Percentiles rank a stretch among this genome's conserved stretches.
phyloP scores from a whole-genome alignment of 2,329 filamentous ascomycete genomes.

The Aspergillus arachidicola region DNA sequence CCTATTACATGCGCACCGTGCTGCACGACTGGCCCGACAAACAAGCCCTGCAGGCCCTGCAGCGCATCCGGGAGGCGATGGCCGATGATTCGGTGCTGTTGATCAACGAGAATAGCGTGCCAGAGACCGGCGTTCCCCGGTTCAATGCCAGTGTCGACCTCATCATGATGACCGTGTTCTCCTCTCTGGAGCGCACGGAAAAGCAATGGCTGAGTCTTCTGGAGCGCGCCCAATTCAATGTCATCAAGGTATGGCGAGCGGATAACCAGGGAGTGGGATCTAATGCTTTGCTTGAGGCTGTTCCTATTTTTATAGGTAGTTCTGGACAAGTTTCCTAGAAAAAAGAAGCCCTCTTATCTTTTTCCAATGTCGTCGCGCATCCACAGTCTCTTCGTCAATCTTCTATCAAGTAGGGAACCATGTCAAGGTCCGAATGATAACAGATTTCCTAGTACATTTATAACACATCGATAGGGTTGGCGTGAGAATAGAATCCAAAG shows the following conservation, averaged over 20 bases:
- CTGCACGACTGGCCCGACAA: constrained; percentile 37
- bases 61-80: constrained; percentile 19
- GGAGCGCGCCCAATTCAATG: constrained; percentile 11
- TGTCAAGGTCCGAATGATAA: too few species aligned
- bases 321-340: too few species aligned
- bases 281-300: background rate
- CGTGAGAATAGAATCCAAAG: too few species aligned
- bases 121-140: constrained; percentile 2
- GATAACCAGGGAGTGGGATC: too few species aligned
- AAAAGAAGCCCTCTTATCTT: too few species aligned
- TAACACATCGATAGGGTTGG: too few species aligned
- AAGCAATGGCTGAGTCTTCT: constrained; percentile 12
- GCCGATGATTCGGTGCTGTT: constrained; percentile 16
- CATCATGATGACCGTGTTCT: constrained; percentile 21
- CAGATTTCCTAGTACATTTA: too few species aligned
- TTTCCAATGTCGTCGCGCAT: too few species aligned
- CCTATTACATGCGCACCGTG: constrained; percentile 33
- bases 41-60: constrained; percentile 12
- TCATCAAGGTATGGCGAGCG: constrained; percentile 9
- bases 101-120: constrained; percentile 18
- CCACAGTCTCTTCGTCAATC: too few species aligned
- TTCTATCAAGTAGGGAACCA: too few species aligned
- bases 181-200: constrained; percentile 16
- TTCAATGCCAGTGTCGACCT: constrained; percentile 13
- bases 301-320: background rate